phyloP scores from a whole-genome alignment of 768 basidiomycete genomes.

The Suillus alpinus region DNA sequence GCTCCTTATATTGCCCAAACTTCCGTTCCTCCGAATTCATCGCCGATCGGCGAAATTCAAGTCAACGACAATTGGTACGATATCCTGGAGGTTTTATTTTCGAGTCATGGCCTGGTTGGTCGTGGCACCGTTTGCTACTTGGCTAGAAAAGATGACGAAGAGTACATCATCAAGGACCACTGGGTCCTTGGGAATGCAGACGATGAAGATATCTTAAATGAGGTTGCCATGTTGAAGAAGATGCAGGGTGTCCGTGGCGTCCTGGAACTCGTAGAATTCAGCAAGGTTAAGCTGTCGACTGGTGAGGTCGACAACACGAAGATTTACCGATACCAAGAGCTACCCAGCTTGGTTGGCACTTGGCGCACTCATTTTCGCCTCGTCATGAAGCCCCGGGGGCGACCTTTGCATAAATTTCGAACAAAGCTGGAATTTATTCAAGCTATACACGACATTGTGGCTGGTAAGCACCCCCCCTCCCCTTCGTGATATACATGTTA shows the following conservation, averaged over 20 bases:
- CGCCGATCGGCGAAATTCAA: not conserved
- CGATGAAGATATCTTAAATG: not conserved
- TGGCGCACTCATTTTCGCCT: not conserved
- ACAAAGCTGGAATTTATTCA: not conserved
- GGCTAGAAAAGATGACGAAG: not conserved
- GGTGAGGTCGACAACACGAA: not conserved
- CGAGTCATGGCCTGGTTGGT: not conserved
- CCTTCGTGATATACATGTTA: not conserved
- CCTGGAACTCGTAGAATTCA: not conserved
- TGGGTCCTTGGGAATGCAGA: slow-evolving; percentile 1
- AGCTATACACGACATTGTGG: not conserved
- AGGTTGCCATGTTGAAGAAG: slow-evolving; percentile 4
- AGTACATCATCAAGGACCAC: slow-evolving; percentile 4
- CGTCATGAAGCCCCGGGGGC: not conserved
- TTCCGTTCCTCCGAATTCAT: not conserved
- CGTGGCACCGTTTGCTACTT: not conserved
- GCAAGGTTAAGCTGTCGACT: not conserved
- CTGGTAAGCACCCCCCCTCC: not conserved
- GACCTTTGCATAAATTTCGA: not conserved
- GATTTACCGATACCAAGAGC: not conserved
- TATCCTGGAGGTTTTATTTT: not conserved
- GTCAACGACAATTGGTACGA: not conserved
- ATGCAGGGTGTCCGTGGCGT: slow-evolving; percentile 3
- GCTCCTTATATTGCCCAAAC: not conserved
- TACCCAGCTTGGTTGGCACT: not conserved